Evolutionary conservation across 495 filamentous ascomycete genomes (phyloP).

Genomic region (Penicillium ucsense): DNA sequence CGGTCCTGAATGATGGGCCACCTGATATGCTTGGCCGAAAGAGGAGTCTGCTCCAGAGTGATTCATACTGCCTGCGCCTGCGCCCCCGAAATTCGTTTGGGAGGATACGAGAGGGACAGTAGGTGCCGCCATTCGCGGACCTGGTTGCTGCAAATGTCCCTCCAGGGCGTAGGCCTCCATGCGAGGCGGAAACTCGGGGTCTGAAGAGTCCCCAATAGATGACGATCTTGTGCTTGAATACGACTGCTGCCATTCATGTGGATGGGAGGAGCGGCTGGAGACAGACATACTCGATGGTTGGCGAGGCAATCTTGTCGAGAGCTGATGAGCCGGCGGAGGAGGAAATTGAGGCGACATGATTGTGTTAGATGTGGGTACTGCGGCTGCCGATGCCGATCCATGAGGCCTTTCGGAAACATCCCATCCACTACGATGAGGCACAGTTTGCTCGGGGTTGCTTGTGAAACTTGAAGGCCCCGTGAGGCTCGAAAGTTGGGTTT

Average conservation of each 20-base stretch:
- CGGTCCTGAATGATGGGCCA: not conserved
- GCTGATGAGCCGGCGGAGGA: conserved; percentile 3
- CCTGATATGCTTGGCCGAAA: conserved; percentile 1
- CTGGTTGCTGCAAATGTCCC: conserved; percentile 5
- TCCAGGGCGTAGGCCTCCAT: conserved; percentile 15
- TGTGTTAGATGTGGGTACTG: conserved; percentile 1
- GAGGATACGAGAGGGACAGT: conserved; percentile 1
- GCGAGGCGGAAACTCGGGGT: conserved; percentile 7
- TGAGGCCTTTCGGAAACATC: conserved; percentile 2
- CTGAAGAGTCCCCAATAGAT: conserved; percentile 10
- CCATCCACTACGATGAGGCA: conserved; percentile 7
- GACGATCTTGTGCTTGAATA: conserved; percentile 11
- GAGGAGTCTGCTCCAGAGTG: conserved; percentile 1
- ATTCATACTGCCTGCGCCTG: not conserved
- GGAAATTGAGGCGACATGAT: conserved; percentile 9
- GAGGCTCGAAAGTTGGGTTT: conserved; percentile 27
- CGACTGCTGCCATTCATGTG: conserved; percentile 14
- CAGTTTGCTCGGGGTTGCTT: conserved; percentile 4
- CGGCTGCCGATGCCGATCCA: not conserved
- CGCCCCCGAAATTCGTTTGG: conserved; percentile 4
- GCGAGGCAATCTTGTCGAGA: conserved; percentile 2
- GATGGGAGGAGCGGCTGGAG: conserved; percentile 10
- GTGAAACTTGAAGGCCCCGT: conserved; percentile 4
- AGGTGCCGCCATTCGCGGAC: conserved; percentile 1
- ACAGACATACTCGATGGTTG: conserved; percentile 5